These are phyloP conservation scores for Cerioporus squamosus DNA, from an alignment of 1,284 basidiomycete species.

Conservation along the genomic window DNA sequence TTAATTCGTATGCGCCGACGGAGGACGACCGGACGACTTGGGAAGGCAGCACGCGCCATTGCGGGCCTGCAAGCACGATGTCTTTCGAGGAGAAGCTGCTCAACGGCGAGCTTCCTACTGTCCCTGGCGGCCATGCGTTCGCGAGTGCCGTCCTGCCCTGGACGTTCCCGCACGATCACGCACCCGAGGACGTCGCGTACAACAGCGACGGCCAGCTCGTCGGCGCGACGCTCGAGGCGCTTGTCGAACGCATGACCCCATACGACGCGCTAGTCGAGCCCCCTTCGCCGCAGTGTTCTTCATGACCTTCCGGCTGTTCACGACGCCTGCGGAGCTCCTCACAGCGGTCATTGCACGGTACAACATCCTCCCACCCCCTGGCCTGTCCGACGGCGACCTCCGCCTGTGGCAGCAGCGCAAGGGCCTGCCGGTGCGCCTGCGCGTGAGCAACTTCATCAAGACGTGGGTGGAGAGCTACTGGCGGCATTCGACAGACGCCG, in stretches of 20 bases:
- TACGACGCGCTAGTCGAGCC: slow-evolving; percentile 89
- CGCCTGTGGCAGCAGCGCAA: slow-evolving; percentile 85
- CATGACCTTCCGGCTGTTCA: slow-evolving; percentile 95
- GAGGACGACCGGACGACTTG: slow-evolving; percentile 60
- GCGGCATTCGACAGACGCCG: slow-evolving; percentile 71
- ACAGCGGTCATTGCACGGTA: slow-evolving; percentile 83
- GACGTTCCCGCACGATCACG: slow-evolving; percentile 73
- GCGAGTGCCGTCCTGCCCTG: slow-evolving; percentile 50
- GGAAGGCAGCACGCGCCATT: slow-evolving; percentile 49
- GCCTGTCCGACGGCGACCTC: slow-evolving; percentile 65
- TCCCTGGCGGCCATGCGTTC: slow-evolving; percentile 40
- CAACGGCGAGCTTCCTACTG: slow-evolving; percentile 53
- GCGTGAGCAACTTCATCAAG: slow-evolving; percentile 92
- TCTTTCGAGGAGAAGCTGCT: slow-evolving; percentile 59
- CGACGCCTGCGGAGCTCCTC: slow-evolving; percentile 77
- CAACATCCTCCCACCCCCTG: slow-evolving; percentile 68
- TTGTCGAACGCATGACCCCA: slow-evolving; percentile 97
- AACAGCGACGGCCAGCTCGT: slow-evolving; percentile 90
- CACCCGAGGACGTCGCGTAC: slow-evolving; percentile 84
- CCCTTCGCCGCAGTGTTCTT: slow-evolving; percentile 89
- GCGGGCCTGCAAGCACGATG: slow-evolving; percentile 12
- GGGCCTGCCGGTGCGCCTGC: slow-evolving; percentile 85
- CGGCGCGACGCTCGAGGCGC: slow-evolving; percentile 86
- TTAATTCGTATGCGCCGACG: slow-evolving; percentile 50
- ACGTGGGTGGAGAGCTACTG: slow-evolving; percentile 93